These are phyloP conservation scores for Mortierella claussenii DNA, from an alignment of 192 early-diverging fungal species.

Conservation along the genomic window DNA sequence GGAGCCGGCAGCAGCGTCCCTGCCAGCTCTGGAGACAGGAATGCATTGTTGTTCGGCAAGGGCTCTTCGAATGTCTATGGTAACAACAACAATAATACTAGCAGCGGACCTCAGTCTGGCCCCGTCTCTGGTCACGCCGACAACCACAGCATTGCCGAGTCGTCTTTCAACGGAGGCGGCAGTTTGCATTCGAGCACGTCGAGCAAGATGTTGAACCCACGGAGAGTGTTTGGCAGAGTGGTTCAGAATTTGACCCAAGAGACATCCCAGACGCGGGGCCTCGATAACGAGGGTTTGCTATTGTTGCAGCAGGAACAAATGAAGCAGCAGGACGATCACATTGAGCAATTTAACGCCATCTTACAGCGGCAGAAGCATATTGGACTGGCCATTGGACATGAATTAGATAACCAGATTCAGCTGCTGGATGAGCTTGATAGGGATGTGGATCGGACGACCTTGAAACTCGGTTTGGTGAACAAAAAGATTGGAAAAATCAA, in stretches of 20 bases:
- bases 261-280: conserved; percentile 80
- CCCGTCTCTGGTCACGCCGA: conserved; percentile 27
- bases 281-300: conserved; percentile 82
- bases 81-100: conserved; percentile 3
- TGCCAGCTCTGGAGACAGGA: conserved; percentile 59
- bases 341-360: conserved; percentile 79
- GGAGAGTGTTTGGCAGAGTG: conserved; percentile 79
- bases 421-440: conserved; percentile 86
- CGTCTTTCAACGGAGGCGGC: conserved; percentile 8
- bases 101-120: conserved; percentile 3
- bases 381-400: conserved; percentile 86
- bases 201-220: conserved; percentile 14
- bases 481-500: conserved; percentile 84
- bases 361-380: conserved; percentile 88
- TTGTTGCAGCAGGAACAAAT: conserved; percentile 82
- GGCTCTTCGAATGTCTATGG: not conserved
- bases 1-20: conserved; percentile 42
- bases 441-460: conserved; percentile 79
- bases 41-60: conserved; percentile 44
- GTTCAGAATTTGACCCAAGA: conserved; percentile 66
- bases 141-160: conserved; percentile 17
- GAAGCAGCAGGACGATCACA: conserved; percentile 83
- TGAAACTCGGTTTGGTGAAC: conserved; percentile 77
- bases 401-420: conserved; percentile 93
- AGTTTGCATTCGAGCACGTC: conserved; percentile 8